phyloP scores from a whole-genome alignment of 2,329 filamentous ascomycete genomes.

The Colletotrichum ledebouriae region DNA sequence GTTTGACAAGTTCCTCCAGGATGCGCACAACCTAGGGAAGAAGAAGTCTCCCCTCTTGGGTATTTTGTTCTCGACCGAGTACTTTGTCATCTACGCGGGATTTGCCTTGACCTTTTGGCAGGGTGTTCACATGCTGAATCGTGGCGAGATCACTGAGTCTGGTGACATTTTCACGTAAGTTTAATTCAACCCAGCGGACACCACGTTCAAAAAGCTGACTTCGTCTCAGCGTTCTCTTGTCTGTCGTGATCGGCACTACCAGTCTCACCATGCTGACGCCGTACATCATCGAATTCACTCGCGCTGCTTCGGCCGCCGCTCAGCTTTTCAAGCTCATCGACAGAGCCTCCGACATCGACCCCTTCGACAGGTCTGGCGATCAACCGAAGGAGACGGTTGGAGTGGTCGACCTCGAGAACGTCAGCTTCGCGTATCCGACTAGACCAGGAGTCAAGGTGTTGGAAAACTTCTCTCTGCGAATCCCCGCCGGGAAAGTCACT shows the following conservation, averaged over 20 bases:
- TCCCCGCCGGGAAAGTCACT: constrained; percentile 61
- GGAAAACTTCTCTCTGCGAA: constrained; percentile 56
- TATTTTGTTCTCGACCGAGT: constrained; percentile 55
- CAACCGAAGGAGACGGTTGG: constrained; percentile 49
- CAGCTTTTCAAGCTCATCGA: constrained; percentile 56
- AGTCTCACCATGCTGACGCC: constrained; percentile 54
- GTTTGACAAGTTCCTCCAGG: constrained; percentile 55
- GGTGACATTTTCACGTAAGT: constrained; percentile 57
- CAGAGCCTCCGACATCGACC: constrained; percentile 53
- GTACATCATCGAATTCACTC: constrained; percentile 55
- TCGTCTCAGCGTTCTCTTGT: constrained; percentile 52
- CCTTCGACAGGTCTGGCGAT: constrained; percentile 51
- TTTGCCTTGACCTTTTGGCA: constrained; percentile 62
- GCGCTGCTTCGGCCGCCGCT: constrained; percentile 52
- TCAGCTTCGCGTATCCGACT: constrained; percentile 61
- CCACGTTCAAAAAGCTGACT: background rate
- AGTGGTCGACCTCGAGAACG: constrained; percentile 54
- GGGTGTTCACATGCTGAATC: constrained; percentile 54
- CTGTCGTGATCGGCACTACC: constrained; percentile 54
- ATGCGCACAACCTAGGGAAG: constrained; percentile 53
- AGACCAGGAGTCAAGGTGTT: constrained; percentile 58
- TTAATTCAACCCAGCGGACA: background rate
- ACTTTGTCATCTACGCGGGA: constrained; percentile 57
- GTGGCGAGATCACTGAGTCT: constrained; percentile 53
- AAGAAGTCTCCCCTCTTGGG: constrained; percentile 56